Evolutionary conservation across 148 eudicot genomes (phyloP), one percentile per base, ranked within the genome.

Genomic region (Dysphania ambrosioides): DNA sequence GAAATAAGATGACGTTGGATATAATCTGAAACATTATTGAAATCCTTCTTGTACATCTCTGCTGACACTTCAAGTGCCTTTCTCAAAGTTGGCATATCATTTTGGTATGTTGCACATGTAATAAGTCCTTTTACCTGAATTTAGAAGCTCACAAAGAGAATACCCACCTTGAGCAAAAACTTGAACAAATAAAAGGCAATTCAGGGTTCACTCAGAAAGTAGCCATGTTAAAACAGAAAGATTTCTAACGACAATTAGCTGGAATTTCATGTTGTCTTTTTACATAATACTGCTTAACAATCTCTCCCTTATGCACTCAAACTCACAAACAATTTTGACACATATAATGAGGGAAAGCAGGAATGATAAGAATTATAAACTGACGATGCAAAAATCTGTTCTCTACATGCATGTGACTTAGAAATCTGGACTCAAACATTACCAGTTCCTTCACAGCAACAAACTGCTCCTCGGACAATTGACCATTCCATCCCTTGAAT

Each of bases 51-150:
- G 77, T 85, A 87, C 93, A 93, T 91, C 79, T 87, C 90, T 59
- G 89, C 91, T 65, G 98, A 93, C 29, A 93, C 97, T 88, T 91
- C 98, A 72, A 93, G 98, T 51, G 95, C 98, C 79, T 93, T 97
- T 75, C 87, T 85, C 51, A 91, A 76, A 68, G 93, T 93, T 70
- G 86, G 79, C 91, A 93, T 85, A 82, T 93, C 97, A 82, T 87
- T 93, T 68, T 93, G 84, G 51, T 89, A 84, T 70, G 82, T 83
- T 65, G 97, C 97, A 83, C 90, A 90, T 81, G 75, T 89, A 32
- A 93, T 85, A 66, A 96, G 95, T 5, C 85, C 88, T 85, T 93
- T 93, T 34, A 93, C 87, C 97, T 93, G 89, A 63, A 70, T 35
- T 75, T 71, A 49, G 1, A 9, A 44, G 7, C 23, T 32, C 24